Percentiles rank a stretch among this genome's conserved stretches.
phyloP scores from a whole-genome alignment of 2,329 filamentous ascomycete species.

The Fusarium anguioides region DNA sequence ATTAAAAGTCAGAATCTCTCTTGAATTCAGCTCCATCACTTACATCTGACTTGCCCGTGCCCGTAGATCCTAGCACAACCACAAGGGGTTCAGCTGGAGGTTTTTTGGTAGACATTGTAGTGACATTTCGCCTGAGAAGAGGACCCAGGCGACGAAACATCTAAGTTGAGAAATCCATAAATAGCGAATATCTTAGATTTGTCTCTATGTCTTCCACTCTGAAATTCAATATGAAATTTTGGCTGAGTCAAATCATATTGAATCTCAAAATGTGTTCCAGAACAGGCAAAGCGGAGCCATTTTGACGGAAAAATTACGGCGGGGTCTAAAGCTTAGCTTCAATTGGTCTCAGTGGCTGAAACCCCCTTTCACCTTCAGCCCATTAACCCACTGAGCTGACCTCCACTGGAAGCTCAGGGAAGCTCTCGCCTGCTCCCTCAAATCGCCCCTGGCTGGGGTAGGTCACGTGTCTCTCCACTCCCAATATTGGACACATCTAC shows the following conservation, averaged over 20 bases:
- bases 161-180: constrained; percentile 26
- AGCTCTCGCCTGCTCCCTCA: constrained; percentile 6
- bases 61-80: constrained; percentile 87
- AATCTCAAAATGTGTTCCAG: constrained; percentile 26
- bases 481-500: constrained; percentile 60
- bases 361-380: constrained; percentile 24
- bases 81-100: constrained; percentile 72
- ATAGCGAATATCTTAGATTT: background rate
- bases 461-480: constrained; percentile 52
- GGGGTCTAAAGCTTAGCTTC: constrained; percentile 9
- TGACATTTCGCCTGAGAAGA: constrained; percentile 49
- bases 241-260: constrained; percentile 11
- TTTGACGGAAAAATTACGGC: constrained; percentile 38
- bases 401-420: constrained; percentile 34
- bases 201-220: background rate
- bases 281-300: constrained; percentile 25
- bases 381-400: constrained; percentile 1
- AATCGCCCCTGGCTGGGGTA: constrained; percentile 20
- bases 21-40: constrained; percentile 30
- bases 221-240: background rate
- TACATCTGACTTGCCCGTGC: constrained; percentile 94
- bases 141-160: constrained; percentile 46
- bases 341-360: constrained; percentile 30
- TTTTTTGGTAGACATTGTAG: constrained; percentile 53
- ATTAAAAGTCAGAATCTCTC: constrained; percentile 10